Conservation (phyloP, 179 eudicot genomes). For the Silene noctiflora region DNA sequence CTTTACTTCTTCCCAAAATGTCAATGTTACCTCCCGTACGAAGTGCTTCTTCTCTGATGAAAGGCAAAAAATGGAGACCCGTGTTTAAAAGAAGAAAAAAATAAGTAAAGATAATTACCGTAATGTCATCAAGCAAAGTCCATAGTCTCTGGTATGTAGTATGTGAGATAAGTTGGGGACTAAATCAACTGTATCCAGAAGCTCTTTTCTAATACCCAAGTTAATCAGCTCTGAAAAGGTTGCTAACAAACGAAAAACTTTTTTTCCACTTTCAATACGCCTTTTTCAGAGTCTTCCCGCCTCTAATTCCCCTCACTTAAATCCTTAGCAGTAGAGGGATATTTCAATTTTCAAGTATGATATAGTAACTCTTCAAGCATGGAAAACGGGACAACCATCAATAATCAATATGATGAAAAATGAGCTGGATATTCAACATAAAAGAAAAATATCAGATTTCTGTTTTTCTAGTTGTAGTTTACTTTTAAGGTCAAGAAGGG, state of each 20-base stretch:
- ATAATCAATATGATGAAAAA: neutral
- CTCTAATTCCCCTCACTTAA: neutral
- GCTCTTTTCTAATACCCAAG: neutral
- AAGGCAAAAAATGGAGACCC: neutral
- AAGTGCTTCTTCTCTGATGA: constrained; percentile 10
- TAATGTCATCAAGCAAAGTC: neutral
- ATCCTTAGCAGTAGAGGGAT: neutral
- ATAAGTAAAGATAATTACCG: neutral
- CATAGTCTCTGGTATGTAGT: neutral
- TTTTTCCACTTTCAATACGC: neutral
- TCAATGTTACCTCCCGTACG: neutral
- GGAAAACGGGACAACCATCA: neutral
- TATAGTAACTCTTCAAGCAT: neutral
- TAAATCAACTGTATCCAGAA: neutral
- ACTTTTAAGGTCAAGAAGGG: neutral
- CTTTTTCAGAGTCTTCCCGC: neutral
- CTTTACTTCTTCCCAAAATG: constrained; percentile 5
- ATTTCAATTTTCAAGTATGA: neutral
- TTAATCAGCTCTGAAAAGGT: neutral
- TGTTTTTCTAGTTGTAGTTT: neutral
- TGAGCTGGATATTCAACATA: neutral
- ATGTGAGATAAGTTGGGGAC: neutral
- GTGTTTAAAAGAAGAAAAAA: neutral
- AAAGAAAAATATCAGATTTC: neutral
- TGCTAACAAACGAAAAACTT: neutral